Evolutionary conservation across 371 early-diverging fungal genomes (phyloP).

Genomic region (Caulochytrium protostelioides): DNA sequence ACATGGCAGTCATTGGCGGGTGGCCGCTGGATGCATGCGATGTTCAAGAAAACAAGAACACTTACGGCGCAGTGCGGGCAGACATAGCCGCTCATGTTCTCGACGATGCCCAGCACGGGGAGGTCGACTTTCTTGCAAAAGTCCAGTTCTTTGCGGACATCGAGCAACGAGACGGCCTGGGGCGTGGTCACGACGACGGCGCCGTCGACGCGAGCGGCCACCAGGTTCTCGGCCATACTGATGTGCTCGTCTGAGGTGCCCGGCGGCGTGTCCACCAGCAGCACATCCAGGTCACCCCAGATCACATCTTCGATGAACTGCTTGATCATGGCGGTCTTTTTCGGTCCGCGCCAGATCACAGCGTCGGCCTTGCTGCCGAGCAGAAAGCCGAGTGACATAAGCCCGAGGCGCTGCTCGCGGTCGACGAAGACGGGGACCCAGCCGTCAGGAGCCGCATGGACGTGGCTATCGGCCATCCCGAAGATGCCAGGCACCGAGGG

Average conservation of each 20-base stretch:
- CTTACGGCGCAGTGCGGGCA: slow-evolving; percentile 31
- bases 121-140: slow-evolving; percentile 29
- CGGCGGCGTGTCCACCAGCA: slow-evolving; percentile 51
- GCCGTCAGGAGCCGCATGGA: slow-evolving; percentile 16
- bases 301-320: slow-evolving; percentile 35
- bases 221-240: slow-evolving; percentile 19
- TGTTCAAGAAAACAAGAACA: too few relatives aligned
- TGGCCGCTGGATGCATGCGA: too few relatives aligned
- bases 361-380: slow-evolving; percentile 27
- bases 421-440: slow-evolving; percentile 22
- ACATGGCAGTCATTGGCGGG: too few relatives aligned
- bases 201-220: slow-evolving; percentile 14
- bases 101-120: slow-evolving; percentile 35
- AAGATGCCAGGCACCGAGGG: slow-evolving; percentile 31
- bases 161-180: slow-evolving; percentile 26
- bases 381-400: slow-evolving; percentile 37
- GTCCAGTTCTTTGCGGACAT: slow-evolving; percentile 28
- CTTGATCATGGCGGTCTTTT: slow-evolving; percentile 38
- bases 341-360: slow-evolving; percentile 47
- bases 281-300: slow-evolving; percentile 32
- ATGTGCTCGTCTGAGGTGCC: slow-evolving; percentile 49
- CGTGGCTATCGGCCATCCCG: slow-evolving; percentile 12
- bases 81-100: slow-evolving; percentile 41
- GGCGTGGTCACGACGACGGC: slow-evolving; percentile 44
- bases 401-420: slow-evolving; percentile 13